Conservation (phyloP, 2,329 filamentous ascomycete species). For the Alternaria longipes region DNA sequence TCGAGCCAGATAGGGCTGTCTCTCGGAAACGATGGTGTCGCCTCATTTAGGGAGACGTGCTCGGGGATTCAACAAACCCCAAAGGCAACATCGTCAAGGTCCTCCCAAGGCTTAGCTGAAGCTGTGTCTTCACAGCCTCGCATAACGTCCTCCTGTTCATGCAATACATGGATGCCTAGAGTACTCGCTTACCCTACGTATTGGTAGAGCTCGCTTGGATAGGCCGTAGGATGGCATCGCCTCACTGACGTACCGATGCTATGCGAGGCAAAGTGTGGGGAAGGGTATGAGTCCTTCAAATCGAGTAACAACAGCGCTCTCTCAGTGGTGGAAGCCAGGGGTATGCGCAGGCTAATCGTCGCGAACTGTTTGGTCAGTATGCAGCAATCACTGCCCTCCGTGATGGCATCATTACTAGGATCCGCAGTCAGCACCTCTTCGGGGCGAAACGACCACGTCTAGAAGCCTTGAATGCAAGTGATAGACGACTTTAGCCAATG, state of each 20-base stretch:
- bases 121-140: background rate
- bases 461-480: conserved; percentile 8
- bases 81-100: background rate
- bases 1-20: background rate
- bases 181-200: background rate
- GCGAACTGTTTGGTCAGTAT: conserved; percentile 28
- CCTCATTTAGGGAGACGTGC: background rate
- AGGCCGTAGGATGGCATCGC: conserved; percentile 3
- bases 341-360: conserved; percentile 32
- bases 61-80: background rate
- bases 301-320: conserved; percentile 28
- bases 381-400: conserved; percentile 26
- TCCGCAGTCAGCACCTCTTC: conserved; percentile 11
- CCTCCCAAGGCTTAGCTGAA: background rate
- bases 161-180: background rate
- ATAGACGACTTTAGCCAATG: background rate
- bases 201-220: background rate
- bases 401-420: conserved; percentile 27
- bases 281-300: conserved; percentile 21
- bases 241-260: conserved; percentile 14
- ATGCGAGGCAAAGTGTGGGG: conserved; percentile 18
- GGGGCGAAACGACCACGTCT: conserved; percentile 6
- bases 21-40: background rate
- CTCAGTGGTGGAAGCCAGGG: conserved; percentile 18
- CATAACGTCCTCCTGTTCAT: background rate